A percentile compares a stretch with the other conserved stretches of the same genome.
Conservation (phyloP, 495 filamentous ascomycete genomes). For the Podospora anserina region DNA sequence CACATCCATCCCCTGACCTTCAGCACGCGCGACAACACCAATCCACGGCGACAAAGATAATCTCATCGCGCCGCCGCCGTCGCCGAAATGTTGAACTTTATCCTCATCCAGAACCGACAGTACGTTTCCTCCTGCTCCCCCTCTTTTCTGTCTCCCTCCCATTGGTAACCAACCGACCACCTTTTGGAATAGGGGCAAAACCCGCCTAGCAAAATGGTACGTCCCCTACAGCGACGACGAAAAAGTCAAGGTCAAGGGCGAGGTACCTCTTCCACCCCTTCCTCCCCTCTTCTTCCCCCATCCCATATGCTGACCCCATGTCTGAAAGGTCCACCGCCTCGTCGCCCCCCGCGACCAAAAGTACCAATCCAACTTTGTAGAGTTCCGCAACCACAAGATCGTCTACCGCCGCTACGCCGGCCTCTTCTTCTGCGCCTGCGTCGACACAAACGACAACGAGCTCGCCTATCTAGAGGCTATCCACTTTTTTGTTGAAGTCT, state of each 20-base stretch:
- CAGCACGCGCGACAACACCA: conserved; percentile 6
- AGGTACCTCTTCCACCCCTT: conserved; percentile 42
- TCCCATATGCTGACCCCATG: background rate
- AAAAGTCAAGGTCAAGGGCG: conserved; percentile 93
- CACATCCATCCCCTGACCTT: background rate
- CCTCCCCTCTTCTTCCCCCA: background rate
- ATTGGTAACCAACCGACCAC: background rate
- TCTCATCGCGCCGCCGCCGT: conserved; percentile 13
- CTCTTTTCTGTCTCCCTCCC: background rate
- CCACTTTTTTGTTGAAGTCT: conserved; percentile 98
- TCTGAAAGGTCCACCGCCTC: conserved; percentile 79
- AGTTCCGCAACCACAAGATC: conserved; percentile 88
- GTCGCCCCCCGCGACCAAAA: conserved; percentile 97
- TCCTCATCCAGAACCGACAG: conserved; percentile 96
- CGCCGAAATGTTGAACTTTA: conserved; percentile 73
- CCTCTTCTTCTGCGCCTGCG: conserved; percentile 97
- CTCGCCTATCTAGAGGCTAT: conserved; percentile 95
- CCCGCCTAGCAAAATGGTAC: conserved; percentile 98
- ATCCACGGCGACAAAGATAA: background rate
- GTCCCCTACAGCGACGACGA: conserved; percentile 95
- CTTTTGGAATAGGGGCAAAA: conserved; percentile 74
- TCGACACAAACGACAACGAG: conserved; percentile 99
- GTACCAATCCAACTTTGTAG: conserved; percentile 99
- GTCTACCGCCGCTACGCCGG: conserved; percentile 97
- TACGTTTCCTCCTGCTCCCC: conserved; percentile 35